Percentiles rank a stretch among this genome's conserved stretches.
phyloP scores from a whole-genome alignment of 139 green algal genomes.

The Chlamydomonas urium region DNA sequence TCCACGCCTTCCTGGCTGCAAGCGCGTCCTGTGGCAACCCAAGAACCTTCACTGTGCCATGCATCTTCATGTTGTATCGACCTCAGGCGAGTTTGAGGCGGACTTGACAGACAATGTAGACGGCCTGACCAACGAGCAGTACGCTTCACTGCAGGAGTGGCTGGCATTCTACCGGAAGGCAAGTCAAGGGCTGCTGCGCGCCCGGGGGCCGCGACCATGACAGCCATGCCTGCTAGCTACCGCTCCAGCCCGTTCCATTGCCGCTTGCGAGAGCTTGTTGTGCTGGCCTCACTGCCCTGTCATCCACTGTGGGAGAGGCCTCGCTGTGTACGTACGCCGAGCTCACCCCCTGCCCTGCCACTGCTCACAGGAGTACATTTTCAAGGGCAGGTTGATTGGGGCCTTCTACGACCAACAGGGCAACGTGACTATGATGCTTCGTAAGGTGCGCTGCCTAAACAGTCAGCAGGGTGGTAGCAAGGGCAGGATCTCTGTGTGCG shows the following conservation, averaged over 20 bases:
- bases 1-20: no score
- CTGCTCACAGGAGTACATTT: conserved; percentile 17
- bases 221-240: no score
- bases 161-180: conserved; percentile 7
- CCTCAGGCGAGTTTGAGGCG: conserved; percentile 9
- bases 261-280: no score
- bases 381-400: conserved; percentile 5
- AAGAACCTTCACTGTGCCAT: no score
- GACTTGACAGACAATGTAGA: conserved; percentile 5
- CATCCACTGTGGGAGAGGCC: no score
- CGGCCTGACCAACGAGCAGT: conserved; percentile 3
- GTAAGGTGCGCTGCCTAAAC: conserved; percentile 1
- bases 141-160: not conserved
- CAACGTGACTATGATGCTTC: not conserved
- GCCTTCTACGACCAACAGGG: conserved; percentile 1
- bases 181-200: no score
- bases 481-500: no score
- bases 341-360: not conserved
- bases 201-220: no score
- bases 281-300: no score
- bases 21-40: no score
- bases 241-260: no score
- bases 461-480: not conserved
- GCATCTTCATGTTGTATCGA: no score
- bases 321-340: not conserved